Evolutionary conservation across 1,139 yeast species (phyloP).

Genomic region (Martiniozyma asiatica): DNA sequence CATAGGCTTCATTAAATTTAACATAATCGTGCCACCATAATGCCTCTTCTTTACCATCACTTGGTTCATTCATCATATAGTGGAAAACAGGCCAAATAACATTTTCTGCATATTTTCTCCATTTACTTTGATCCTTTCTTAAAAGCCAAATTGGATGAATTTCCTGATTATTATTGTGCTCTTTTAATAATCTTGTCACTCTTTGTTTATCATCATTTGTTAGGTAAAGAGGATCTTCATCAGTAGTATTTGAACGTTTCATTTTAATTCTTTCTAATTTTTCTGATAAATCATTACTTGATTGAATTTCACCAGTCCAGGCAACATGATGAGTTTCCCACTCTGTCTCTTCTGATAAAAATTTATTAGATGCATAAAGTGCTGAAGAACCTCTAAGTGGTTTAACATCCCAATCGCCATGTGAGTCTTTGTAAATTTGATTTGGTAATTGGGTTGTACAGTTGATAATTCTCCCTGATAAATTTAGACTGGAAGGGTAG

Average conservation of each 20-base stretch:
- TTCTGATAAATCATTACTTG: conserved; percentile 1
- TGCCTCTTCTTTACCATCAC: conserved; percentile 60
- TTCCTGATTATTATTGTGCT: conserved; percentile 34
- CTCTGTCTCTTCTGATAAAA: conserved; percentile 49
- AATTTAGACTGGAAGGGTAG: conserved; percentile 11
- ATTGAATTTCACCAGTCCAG: conserved; percentile 77
- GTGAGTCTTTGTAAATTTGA: conserved; percentile 34
- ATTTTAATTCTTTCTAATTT: conserved; percentile 2
- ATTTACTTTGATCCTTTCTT: conserved; percentile 56
- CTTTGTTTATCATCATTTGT: conserved; percentile 41
- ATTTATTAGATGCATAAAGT: conserved; percentile 60
- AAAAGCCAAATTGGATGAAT: conserved; percentile 83
- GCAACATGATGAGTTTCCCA: conserved; percentile 88
- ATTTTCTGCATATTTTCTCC: conserved; percentile 85
- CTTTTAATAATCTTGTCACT: conserved; percentile 33
- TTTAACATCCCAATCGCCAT: conserved; percentile 33
- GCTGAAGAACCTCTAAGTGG: conserved; percentile 80
- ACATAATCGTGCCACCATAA: conserved; percentile 90
- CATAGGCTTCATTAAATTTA: conserved; percentile 80
- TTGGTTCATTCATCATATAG: conserved; percentile 64
- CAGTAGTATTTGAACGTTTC: conserved; percentile 12
- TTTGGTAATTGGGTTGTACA: conserved; percentile 62
- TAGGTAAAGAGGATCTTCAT: conserved; percentile 51
- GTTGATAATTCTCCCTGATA: conserved; percentile 55
- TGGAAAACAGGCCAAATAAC: conserved; percentile 92